Conservation (phyloP, 2,329 filamentous ascomycete species). For the Xylaria multiplex region DNA sequence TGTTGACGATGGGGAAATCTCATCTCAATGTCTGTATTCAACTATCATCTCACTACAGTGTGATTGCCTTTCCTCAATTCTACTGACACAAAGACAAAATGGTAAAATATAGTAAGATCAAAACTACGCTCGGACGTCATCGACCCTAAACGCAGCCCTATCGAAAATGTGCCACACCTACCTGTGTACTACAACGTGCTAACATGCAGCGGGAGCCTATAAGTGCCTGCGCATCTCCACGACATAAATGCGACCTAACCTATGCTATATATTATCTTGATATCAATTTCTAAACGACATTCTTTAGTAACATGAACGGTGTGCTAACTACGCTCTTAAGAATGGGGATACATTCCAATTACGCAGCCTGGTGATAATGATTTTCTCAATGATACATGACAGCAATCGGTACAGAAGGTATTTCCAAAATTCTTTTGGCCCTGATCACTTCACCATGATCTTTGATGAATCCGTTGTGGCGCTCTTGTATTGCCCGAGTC, state of each 20-base stretch:
- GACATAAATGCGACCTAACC: background rate
- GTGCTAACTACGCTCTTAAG: background rate
- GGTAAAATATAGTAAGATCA: no score
- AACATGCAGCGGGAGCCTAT: background rate
- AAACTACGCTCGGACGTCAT: conserved; percentile 4
- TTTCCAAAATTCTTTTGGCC: background rate
- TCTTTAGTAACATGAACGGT: background rate
- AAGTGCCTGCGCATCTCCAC: background rate
- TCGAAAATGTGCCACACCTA: background rate
- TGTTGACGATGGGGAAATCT: no score
- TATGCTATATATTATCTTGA: background rate
- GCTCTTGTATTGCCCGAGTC: background rate
- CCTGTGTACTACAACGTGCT: background rate
- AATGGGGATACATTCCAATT: background rate
- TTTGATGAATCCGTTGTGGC: background rate
- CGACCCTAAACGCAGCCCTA: background rate
- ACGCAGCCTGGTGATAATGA: no score
- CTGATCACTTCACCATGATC: background rate
- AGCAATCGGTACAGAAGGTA: background rate
- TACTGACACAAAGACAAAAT: no score
- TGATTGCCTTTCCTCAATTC: no score
- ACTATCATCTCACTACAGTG: no score
- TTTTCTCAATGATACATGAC: background rate
- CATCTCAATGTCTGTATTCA: no score
- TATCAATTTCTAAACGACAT: background rate